Base-by-base conservation (phyloP, 129 eudicot genomes). In the Scalesia atractyloides region DNA sequence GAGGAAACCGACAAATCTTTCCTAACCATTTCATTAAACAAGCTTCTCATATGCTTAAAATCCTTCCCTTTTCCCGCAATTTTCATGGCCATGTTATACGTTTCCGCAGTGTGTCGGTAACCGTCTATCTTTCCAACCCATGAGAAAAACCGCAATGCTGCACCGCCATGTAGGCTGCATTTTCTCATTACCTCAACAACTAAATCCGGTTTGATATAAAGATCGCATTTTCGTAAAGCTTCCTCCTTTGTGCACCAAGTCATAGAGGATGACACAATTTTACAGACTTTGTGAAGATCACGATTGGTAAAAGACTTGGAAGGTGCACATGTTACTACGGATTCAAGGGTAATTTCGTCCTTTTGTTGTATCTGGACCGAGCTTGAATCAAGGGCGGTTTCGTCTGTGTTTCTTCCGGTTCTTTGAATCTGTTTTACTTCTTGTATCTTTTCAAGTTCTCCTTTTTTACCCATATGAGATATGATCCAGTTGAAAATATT, bases 1-100 rank as follows among this genome's bases (percentile, higher is more conserved):
- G 96, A 73, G 36, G 91, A 86, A 60, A 87, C 73, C 44, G 57
- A 66, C 74, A 53, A 83, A 14, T 91, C 83, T 64, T 81, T 87
- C 73, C 96, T 80, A 70, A 70, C 84, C 95, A 92, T 92, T 66
- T 92, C 96, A 52, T 76, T 34, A 58, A 84, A 85, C 50, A 92
- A 84, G 67, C 54, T 80, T 80, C 91, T 85, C 98, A 89, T 92
- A 77, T 82, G 80, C 57, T 80, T 84, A 14, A 92, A 92, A 78
- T 92, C 91, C 81, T 92, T 89, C n/a, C 91, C 95, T 44, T 70
- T 76, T 48, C 98, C 98, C 7, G 96, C 84, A 36, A 89, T 52
- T 82, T 92, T 92, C 59, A 92, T 84, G 4, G 95, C 98, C 91
- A 84, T 81, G 83, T 92, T 83, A 81, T 89, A 92, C 2, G 95